Percentiles rank a stretch among this genome's conserved stretches.
Conservation (phyloP, 129 eudicot genomes). For the Flaveria trinervia region DNA sequence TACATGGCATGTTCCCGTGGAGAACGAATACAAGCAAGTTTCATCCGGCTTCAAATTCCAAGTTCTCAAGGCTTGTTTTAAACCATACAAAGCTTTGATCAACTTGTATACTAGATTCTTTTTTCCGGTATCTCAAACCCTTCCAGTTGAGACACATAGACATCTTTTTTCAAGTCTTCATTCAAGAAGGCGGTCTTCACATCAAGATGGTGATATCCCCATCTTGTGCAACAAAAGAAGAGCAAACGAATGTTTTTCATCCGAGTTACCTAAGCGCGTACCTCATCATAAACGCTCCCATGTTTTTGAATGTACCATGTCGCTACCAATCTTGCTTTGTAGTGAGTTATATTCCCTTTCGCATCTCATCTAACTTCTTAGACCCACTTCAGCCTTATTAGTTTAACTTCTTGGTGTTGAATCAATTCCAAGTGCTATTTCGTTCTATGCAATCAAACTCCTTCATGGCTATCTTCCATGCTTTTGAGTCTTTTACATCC, state of each 20-base stretch:
- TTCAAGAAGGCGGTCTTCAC: not conserved
- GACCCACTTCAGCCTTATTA: not conserved
- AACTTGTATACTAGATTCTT: not conserved
- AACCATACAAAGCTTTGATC: too few species aligned
- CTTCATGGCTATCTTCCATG: too few species aligned
- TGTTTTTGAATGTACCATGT: not conserved
- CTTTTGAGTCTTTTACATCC: too few species aligned
- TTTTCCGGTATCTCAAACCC: not conserved
- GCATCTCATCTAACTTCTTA: not conserved
- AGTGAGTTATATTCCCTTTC: not conserved
- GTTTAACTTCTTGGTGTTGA: not conserved
- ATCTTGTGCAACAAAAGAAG: not conserved
- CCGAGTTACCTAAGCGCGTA: not conserved
- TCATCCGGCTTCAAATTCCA: not conserved
- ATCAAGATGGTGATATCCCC: not conserved
- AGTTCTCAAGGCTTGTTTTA: too few species aligned
- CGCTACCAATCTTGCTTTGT: not conserved
- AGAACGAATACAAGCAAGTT: not conserved
- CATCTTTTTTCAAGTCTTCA: not conserved
- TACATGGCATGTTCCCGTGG: not conserved
- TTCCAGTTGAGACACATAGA: not conserved
- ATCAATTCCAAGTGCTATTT: too few species aligned
- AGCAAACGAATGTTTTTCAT: not conserved
- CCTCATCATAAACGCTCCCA: not conserved
- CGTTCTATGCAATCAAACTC: too few species aligned